These are phyloP conservation scores for Fusarium tuaranense DNA, from an alignment of 2,329 filamentous ascomycete genomes.

Conservation along the genomic window DNA sequence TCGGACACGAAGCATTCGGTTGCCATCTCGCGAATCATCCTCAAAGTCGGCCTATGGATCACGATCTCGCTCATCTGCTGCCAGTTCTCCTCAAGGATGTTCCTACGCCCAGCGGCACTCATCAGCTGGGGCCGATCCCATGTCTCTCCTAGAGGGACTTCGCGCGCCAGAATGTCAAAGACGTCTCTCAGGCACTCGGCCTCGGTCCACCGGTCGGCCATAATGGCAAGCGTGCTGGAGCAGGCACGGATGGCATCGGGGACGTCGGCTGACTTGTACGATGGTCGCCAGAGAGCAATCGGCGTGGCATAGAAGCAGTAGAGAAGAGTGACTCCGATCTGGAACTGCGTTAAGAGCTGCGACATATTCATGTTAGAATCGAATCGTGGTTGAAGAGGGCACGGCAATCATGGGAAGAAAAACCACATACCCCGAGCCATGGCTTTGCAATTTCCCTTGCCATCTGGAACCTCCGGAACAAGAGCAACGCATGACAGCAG, in stretches of 20 bases:
- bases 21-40: slow-evolving; percentile 18
- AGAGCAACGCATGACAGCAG: neutral
- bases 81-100: too few relatives aligned
- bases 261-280: slow-evolving; percentile 45
- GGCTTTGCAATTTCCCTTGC: neutral
- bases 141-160: slow-evolving; percentile 32
- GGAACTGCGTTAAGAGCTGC: slow-evolving; percentile 46
- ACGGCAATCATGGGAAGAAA: neutral
- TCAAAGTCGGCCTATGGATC: slow-evolving; percentile 11
- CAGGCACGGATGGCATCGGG: slow-evolving; percentile 51
- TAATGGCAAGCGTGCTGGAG: slow-evolving; percentile 50
- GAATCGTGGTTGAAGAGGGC: neutral
- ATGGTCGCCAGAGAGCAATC: slow-evolving; percentile 43
- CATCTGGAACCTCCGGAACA: neutral
- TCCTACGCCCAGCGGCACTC: too few relatives aligned
- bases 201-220: slow-evolving; percentile 51
- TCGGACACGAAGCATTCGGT: slow-evolving; percentile 9
- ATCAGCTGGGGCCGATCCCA: neutral
- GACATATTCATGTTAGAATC: neutral
- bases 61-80: neutral
- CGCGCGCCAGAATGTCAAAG: slow-evolving; percentile 48
- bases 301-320: slow-evolving; percentile 53
- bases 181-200: slow-evolving; percentile 49
- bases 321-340: slow-evolving; percentile 50
- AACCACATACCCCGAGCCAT: neutral